Conservation (phyloP, 2,329 filamentous ascomycete species). For the Penicillium crustosum region DNA sequence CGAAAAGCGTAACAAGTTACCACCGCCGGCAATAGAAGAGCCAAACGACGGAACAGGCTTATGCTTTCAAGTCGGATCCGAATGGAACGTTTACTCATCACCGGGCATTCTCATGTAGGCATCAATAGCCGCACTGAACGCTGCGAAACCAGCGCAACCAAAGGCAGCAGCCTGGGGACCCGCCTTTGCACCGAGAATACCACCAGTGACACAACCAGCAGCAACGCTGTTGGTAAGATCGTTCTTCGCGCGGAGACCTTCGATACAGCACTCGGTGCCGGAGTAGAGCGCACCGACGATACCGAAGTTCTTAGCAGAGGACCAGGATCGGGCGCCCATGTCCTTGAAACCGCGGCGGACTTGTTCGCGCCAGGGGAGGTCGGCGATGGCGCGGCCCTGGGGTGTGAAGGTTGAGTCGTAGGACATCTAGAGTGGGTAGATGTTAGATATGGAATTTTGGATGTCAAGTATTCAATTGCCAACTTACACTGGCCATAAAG, state of each 20-base stretch:
- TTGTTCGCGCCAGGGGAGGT: constrained; percentile 79
- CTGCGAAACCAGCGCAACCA: constrained; percentile 90
- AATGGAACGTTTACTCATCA: constrained; percentile 29
- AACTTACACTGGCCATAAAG: constrained; percentile 91
- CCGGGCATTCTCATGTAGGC: constrained; percentile 78
- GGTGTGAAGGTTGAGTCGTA: constrained; percentile 86
- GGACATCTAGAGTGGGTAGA: constrained; percentile 68
- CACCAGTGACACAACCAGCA: constrained; percentile 88
- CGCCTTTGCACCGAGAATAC: constrained; percentile 78
- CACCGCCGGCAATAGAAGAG: not conserved
- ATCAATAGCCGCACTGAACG: constrained; percentile 89
- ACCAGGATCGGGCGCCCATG: constrained; percentile 82
- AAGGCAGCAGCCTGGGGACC: constrained; percentile 85
- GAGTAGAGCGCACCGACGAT: constrained; percentile 88
- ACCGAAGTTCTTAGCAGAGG: constrained; percentile 90
- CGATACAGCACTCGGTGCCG: constrained; percentile 93
- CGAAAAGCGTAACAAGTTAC: constrained; percentile 7
- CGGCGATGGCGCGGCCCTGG: constrained; percentile 54
- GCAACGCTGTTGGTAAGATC: constrained; percentile 84
- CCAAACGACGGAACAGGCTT: not conserved
- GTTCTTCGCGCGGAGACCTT: constrained; percentile 87
- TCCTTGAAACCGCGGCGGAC: constrained; percentile 85
- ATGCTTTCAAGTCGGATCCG: not conserved
- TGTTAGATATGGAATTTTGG: not conserved
- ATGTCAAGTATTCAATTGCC: not conserved